Conservation (phyloP, 768 basidiomycete genomes). For the Lepiota venenata region DNA sequence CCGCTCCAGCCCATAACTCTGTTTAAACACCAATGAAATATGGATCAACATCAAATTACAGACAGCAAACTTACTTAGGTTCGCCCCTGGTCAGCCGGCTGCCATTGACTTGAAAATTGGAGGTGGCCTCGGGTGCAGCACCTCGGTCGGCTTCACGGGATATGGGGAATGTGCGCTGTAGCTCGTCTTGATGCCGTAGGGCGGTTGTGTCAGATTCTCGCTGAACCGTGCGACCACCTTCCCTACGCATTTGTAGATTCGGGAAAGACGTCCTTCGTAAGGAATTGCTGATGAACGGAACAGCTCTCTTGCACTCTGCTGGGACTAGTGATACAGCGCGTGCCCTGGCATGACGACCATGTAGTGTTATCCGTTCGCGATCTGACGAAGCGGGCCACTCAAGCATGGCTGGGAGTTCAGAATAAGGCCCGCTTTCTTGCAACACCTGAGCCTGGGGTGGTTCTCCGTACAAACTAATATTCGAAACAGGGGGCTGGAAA, state of each 20-base stretch:
- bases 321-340: background rate
- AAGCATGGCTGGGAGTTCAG: too few relatives aligned
- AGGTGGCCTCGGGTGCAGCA: too few relatives aligned
- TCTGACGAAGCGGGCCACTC: too few relatives aligned
- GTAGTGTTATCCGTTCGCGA: too few relatives aligned
- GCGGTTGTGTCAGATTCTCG: background rate
- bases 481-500: too few relatives aligned
- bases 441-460: too few relatives aligned
- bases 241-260: constrained; percentile 8
- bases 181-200: background rate
- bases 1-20: too few relatives aligned
- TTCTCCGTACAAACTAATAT: too few relatives aligned
- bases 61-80: background rate
- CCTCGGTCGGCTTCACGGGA: too few relatives aligned
- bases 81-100: background rate
- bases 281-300: constrained; percentile 16
- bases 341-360: background rate
- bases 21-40: background rate
- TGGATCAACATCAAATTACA: background rate
- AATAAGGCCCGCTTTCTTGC: too few relatives aligned
- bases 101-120: too few relatives aligned
- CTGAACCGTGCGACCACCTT: background rate
- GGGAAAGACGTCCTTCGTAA: constrained; percentile 18
- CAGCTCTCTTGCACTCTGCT: background rate
- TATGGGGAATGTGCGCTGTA: too few relatives aligned